These are phyloP conservation scores for Parafenestella ontariensis DNA, from an alignment of 2,329 filamentous ascomycete genomes.

Conservation along the genomic window DNA sequence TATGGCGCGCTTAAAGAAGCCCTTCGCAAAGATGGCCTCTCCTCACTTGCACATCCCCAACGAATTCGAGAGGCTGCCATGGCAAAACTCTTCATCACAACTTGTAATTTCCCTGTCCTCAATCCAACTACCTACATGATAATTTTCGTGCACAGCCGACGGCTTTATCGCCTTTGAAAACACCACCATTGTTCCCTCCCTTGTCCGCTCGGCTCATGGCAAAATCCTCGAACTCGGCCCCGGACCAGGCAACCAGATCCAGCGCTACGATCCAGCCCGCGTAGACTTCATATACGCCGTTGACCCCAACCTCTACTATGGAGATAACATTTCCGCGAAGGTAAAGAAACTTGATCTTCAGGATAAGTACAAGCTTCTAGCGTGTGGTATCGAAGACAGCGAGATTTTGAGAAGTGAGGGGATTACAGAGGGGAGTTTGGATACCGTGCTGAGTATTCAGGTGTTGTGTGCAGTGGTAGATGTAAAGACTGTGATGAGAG, in stretches of 20 bases:
- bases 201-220: conserved; percentile 9
- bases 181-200: conserved; percentile 11
- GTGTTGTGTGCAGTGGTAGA: not conserved
- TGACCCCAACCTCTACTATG: conserved; percentile 4
- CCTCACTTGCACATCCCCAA: not conserved
- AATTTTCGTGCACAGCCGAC: conserved; percentile 5
- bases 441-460: not conserved
- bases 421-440: not conserved
- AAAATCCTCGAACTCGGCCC: conserved; percentile 18
- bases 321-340: not conserved
- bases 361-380: not conserved
- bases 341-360: not conserved
- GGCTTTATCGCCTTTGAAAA: conserved; percentile 16
- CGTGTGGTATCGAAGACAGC: not conserved
- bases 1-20: not conserved
- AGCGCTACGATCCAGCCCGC: conserved; percentile 10
- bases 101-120: not conserved
- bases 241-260: conserved; percentile 16
- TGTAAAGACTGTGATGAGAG: not conserved
- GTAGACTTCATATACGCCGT: conserved; percentile 10
- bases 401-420: not conserved
- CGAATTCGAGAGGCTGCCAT: not conserved
- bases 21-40: not conserved
- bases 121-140: not conserved
- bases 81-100: not conserved